These are phyloP conservation scores for Kwoniella shivajii DNA, from an alignment of 1,284 basidiomycete genomes.

Conservation along the genomic window DNA sequence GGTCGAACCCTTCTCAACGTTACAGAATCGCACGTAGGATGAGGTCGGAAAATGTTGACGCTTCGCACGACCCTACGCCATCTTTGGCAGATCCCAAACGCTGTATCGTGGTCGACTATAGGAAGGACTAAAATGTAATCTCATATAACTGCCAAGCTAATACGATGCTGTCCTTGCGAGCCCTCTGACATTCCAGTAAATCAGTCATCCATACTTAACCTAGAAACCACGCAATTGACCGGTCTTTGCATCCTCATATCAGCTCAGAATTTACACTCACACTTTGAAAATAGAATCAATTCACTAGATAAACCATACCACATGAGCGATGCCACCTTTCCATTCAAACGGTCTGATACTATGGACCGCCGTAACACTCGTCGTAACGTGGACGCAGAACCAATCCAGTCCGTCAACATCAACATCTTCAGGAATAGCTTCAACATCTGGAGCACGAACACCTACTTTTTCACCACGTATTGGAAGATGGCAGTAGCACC, in stretches of 20 bases:
- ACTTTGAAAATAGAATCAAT: neutral
- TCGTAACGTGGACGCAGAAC: constrained; percentile 1
- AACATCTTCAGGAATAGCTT: neutral
- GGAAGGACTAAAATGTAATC: neutral
- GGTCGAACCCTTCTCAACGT: too few relatives aligned
- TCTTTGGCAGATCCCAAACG: too few relatives aligned
- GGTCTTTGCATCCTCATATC: neutral
- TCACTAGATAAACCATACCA: neutral
- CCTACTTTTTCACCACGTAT: constrained; percentile 5
- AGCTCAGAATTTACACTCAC: neutral
- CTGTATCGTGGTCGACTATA: neutral
- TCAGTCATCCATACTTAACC: neutral
- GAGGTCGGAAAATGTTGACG: too few relatives aligned
- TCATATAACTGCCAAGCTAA: too few relatives aligned
- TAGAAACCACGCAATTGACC: neutral
- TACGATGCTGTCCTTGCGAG: neutral
- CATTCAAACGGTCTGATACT: constrained; percentile 7
- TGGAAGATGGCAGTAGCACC: constrained; percentile 6
- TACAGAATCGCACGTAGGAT: too few relatives aligned
- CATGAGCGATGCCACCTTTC: constrained; percentile 5
- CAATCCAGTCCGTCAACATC: neutral
- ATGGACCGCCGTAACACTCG: constrained; percentile 6
- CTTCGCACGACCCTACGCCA: too few relatives aligned
- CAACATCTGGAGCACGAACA: neutral
- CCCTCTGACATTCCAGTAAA: neutral